These are phyloP conservation scores for Larix kaempferi DNA, from an alignment of 75 land plant species.

Conservation along the genomic window DNA sequence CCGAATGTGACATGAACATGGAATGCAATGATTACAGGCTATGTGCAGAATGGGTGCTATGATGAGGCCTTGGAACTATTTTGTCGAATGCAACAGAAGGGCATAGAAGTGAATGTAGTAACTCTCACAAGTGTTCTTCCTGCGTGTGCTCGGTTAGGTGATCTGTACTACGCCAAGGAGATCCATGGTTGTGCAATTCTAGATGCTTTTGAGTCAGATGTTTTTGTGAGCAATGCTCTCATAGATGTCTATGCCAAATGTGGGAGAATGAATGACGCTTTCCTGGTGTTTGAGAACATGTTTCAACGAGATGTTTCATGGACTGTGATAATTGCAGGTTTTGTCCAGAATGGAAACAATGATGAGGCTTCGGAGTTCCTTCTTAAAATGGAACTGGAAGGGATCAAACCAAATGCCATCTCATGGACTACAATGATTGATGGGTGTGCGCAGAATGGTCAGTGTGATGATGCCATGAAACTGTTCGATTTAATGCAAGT, in stretches of 20 bases:
- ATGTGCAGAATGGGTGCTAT: conserved; percentile 24
- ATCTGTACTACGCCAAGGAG: background rate
- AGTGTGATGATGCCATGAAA: conserved; percentile 5
- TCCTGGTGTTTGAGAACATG: background rate
- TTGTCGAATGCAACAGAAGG: conserved; percentile 28
- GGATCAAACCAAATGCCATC: background rate
- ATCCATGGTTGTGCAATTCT: background rate
- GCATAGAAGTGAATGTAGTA: conserved; percentile 6
- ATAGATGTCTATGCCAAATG: conserved; percentile 21
- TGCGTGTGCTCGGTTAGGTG: background rate
- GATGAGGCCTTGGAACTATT: conserved; percentile 21
- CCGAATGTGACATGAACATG: conserved; percentile 51
- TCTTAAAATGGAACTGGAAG: conserved; percentile 11
- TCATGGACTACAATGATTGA: conserved; percentile 10
- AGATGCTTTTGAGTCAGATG: background rate
- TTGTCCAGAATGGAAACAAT: background rate
- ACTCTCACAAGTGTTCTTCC: background rate
- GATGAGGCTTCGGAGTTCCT: conserved; percentile 8
- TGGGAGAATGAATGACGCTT: background rate
- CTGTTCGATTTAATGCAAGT: conserved; percentile 14
- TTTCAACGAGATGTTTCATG: conserved; percentile 27
- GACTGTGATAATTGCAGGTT: conserved; percentile 33
- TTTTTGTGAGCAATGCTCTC: conserved; percentile 10
- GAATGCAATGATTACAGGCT: conserved; percentile 61
- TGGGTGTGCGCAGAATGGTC: background rate